Conservation (phyloP, 257 asterid genomes). For the Solanum corneliomulleri region DNA sequence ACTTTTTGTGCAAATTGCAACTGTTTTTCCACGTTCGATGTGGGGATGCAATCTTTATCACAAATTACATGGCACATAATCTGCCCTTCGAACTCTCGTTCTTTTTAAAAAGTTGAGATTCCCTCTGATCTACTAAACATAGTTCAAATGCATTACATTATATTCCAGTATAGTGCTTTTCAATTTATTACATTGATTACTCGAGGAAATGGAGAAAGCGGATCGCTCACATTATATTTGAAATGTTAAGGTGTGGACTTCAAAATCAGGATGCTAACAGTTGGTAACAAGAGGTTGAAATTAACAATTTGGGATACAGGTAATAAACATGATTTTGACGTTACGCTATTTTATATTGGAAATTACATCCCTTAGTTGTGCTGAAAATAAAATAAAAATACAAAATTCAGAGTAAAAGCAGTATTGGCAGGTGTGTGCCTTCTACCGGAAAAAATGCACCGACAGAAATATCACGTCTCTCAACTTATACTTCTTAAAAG, state of each 20-base stretch:
- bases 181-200: background rate
- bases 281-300: constrained; percentile 63
- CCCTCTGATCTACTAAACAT: background rate
- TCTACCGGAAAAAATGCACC: background rate
- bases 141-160: background rate
- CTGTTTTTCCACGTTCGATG: background rate
- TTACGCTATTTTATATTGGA: background rate
- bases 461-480: background rate
- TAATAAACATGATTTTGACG: background rate
- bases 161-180: background rate
- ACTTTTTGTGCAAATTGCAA: background rate
- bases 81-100: background rate
- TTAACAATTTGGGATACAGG: constrained; percentile 97
- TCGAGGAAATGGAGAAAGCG: background rate
- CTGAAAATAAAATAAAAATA: background rate
- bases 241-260: constrained; percentile 69
- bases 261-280: constrained; percentile 68
- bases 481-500: background rate
- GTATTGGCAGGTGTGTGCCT: background rate
- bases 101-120: background rate
- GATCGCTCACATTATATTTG: background rate
- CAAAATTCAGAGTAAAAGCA: background rate
- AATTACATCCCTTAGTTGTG: background rate
- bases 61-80: background rate
- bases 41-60: background rate